Evolutionary conservation across 2,329 filamentous ascomycete genomes (phyloP).

Genomic region (Zasmidium angulare): DNA sequence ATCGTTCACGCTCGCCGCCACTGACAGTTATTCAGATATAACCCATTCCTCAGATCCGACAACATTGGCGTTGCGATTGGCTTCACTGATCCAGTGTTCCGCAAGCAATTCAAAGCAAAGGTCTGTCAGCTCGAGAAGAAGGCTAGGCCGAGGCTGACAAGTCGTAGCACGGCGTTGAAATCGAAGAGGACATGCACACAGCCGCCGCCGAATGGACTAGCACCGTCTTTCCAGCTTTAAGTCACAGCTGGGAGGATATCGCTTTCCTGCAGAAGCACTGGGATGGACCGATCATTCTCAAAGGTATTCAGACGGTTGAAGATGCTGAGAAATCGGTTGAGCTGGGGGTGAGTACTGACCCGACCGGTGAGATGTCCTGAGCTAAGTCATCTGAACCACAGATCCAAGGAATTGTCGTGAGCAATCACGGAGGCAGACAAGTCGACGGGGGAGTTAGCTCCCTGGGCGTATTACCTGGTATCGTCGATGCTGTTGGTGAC

Average conservation of each 20-base stretch:
- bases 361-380: too few relatives aligned
- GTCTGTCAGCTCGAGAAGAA: too few relatives aligned
- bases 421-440: constrained; percentile 54
- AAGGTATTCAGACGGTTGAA: constrained; percentile 55
- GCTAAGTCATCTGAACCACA: too few relatives aligned
- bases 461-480: constrained; percentile 57
- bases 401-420: constrained; percentile 53
- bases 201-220: constrained; percentile 56
- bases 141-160: too few relatives aligned
- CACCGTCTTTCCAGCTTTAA: constrained; percentile 44
- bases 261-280: constrained; percentile 58
- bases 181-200: constrained; percentile 45
- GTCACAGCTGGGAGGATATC: constrained; percentile 59
- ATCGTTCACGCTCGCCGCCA: not conserved
- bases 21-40: constrained; percentile 1
- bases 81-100: constrained; percentile 67
- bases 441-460: constrained; percentile 51
- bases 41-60: constrained; percentile 23
- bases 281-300: constrained; percentile 63
- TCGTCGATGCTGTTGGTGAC: constrained; percentile 59
- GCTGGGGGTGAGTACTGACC: constrained; percentile 43
- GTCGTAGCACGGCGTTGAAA: constrained; percentile 39
- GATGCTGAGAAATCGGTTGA: constrained; percentile 49
- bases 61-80: constrained; percentile 50
- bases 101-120: constrained; percentile 56